Evolutionary conservation across 495 filamentous ascomycete genomes (phyloP).

Genomic region (Rhizodiscina lignyota): DNA sequence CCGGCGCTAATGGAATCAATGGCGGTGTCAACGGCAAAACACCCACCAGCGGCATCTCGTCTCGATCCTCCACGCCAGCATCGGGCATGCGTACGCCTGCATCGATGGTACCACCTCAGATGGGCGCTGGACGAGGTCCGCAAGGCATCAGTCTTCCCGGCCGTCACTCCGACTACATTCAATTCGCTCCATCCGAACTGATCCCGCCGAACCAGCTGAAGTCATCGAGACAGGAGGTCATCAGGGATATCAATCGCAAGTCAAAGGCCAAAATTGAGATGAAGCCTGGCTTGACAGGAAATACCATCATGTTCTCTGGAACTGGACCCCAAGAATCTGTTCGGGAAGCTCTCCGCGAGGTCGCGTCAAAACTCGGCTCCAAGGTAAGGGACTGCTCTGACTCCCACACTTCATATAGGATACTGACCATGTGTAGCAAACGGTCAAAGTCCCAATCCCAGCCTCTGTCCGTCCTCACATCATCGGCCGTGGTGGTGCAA

Average conservation of each 20-base stretch:
- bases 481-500: constrained; percentile 82
- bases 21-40: constrained; percentile 23
- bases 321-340: constrained; percentile 62
- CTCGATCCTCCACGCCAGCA: constrained; percentile 38
- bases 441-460: constrained; percentile 60
- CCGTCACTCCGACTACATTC: constrained; percentile 58
- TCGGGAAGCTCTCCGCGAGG: constrained; percentile 67
- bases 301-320: constrained; percentile 60
- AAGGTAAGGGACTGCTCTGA: too few relatives aligned
- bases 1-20: constrained; percentile 27
- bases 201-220: constrained; percentile 59
- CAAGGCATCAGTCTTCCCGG: constrained; percentile 55
- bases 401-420: too few relatives aligned
- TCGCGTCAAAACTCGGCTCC: constrained; percentile 65
- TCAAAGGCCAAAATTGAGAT: constrained; percentile 75
- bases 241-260: constrained; percentile 73
- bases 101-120: constrained; percentile 22
- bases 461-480: constrained; percentile 67
- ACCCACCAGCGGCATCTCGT: constrained; percentile 21
- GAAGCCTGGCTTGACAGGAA: constrained; percentile 41
- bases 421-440: constrained; percentile 38
- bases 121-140: constrained; percentile 24
- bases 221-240: constrained; percentile 61
- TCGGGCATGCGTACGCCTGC: constrained; percentile 41
- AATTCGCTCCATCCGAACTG: constrained; percentile 54